phyloP scores from a whole-genome alignment of 208 protist genomes.

The Porcisia deanei region DNA sequence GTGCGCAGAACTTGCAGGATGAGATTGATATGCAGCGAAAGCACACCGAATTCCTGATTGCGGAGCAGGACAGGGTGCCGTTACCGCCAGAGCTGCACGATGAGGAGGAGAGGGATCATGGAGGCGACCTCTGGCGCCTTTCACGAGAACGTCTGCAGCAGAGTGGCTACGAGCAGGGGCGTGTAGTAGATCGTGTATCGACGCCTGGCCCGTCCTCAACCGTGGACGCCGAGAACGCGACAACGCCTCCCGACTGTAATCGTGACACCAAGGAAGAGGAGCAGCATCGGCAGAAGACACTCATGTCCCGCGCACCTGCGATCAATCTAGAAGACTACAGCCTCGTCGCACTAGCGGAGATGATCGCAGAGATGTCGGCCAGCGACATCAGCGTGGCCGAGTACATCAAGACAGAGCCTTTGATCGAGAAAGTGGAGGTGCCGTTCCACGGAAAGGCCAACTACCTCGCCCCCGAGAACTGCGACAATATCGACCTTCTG shows the following conservation, averaged over 20 bases:
- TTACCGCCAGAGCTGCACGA: background rate
- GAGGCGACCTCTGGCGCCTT: slow-evolving; percentile 1
- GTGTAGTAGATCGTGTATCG: background rate
- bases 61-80: slow-evolving; percentile 18
- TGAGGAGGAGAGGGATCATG: background rate
- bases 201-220: background rate
- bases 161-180: background rate
- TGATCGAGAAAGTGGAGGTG: slow-evolving; percentile 82
- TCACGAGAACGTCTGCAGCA: background rate
- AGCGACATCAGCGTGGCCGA: slow-evolving; percentile 47
- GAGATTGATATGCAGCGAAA: slow-evolving; percentile 15
- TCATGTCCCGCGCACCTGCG: slow-evolving; percentile 33
- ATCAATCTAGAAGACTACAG: slow-evolving; percentile 80
- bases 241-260: background rate
- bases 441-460: slow-evolving; percentile 68
- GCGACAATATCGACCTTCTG: slow-evolving; percentile 80
- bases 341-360: slow-evolving; percentile 78
- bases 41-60: slow-evolving; percentile 16
- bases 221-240: background rate
- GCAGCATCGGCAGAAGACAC: background rate
- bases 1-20: slow-evolving; percentile 19
- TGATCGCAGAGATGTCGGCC: slow-evolving; percentile 74
- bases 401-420: slow-evolving; percentile 73
- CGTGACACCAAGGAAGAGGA: background rate
- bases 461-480: slow-evolving; percentile 86